Evolutionary conservation across 768 basidiomycete species (phyloP), one percentile per base, ranked within the genome.

Genomic region (Phanerodontia chrysosporium): DNA sequence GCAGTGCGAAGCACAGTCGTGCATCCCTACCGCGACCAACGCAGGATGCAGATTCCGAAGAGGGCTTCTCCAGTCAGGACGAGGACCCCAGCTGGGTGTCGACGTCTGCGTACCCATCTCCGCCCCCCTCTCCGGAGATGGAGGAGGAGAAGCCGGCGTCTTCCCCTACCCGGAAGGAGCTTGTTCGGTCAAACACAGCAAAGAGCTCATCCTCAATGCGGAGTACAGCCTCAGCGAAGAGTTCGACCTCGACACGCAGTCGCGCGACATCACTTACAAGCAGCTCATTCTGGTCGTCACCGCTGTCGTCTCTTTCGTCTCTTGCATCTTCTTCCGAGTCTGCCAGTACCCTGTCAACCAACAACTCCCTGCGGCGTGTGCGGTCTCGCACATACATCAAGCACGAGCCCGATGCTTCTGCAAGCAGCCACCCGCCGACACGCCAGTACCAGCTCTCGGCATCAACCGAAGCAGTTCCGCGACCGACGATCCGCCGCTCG

Each of bases 1-100:
- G 49, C 44, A 46, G 18, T 32, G n/a, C 14, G 42, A 27, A 32
- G 42, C 49, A n/a, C 21, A 29, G n/a, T 18, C 28, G 22, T 30
- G 29, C 30, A 10, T 32, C 49, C 12, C 30, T 21, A 9, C 49
- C 28, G 21, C 7, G 28, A 22, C 49, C 28, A 12, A 49, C 2
- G 2, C 28, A 57, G n/a, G 67, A 70, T 49, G 59, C 66, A 13
- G 73, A 75, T 8, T 74, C 75, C 44, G 77, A 77, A 25, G 54
- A 29, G 18, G 55, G 29, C 60, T 21, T 45, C 27, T 53, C 55
- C 10, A 63, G 59, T 51, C 58, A 62, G 46, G 67, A 73, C 32
- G 72, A 73, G 25, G 74, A 77, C 14, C 75, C 82, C 4, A 85
- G 84, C 66, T 87, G 85, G 85, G 75, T 78, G 44, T 57, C 66